Evolutionary conservation across 2,329 filamentous ascomycete species (phyloP), one percentile per base, ranked within the genome.

Genomic region (Colletotrichum scovillei): DNA sequence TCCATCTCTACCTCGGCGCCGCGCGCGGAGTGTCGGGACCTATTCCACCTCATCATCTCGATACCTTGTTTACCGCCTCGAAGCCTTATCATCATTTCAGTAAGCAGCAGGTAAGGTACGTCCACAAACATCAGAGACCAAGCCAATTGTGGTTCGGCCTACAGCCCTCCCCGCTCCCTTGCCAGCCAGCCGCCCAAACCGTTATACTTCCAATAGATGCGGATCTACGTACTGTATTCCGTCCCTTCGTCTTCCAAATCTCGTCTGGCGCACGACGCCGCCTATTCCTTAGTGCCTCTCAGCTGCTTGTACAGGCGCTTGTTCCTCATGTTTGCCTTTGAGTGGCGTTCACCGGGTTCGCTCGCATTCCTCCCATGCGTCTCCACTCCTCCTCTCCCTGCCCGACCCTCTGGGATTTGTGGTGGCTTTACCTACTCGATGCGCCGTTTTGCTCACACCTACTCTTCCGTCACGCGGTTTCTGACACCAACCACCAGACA

Each of bases 171-270:
- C 70, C 60, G 67, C 59, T 38, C 53, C 14, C 66, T 60, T 65
- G 42, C 38, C 42, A 59, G 22, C 58, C 65, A 46, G n/a, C 67
- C 59, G 56, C 63, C 67, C 55, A 65, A 53, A 52, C 70, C 70
- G 70, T 73, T 70, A 62, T 69, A 64, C 66, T 70, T 70, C 53
- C 67, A 60, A 65, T 73, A 70, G 59, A 73, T 62, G 60, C 70
- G 69, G 53, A 73, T 65, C 60, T 32, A 56, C 60, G 46, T 56
- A 38, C 49, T 60, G 16, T 69, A 35, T 30, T 35, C 66, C 55
- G 58, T 72, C 22, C 55, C 62, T 26, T 52, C 11, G 35, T 63
- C n/a, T 22, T 32, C 53, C 24, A 14, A 35, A 30, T 49, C 46
- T 26, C 42, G n/a, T 12, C 5, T 55, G 66, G 42, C 66, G 66